A percentile compares a stretch with the other conserved stretches of the same genome.
These are phyloP conservation scores for Bauhinia variegata DNA, from an alignment of 306 rosid species.

Conservation along the genomic window DNA sequence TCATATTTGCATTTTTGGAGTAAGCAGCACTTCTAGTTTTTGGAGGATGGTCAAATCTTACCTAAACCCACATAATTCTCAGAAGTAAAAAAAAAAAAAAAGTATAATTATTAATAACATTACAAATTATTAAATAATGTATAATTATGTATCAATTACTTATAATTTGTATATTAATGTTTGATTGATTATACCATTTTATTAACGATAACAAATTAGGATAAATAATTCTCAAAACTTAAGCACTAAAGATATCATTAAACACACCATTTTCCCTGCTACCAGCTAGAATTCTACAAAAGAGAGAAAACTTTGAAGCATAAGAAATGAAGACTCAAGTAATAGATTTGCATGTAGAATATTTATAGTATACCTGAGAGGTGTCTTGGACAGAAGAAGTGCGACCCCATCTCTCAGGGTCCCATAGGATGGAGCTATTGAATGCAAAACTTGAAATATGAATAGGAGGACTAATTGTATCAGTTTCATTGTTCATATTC, in stretches of 20 bases:
- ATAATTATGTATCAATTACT: too few relatives aligned
- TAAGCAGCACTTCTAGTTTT: conserved; percentile 30
- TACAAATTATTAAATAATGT: too few relatives aligned
- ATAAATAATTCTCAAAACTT: too few relatives aligned
- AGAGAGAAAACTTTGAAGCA: too few relatives aligned
- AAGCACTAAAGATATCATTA: too few relatives aligned
- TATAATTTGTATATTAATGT: too few relatives aligned
- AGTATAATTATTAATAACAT: too few relatives aligned
- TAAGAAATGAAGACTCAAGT: background rate
- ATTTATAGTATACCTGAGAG: conserved; percentile 71
- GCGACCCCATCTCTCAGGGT: conserved; percentile 99
- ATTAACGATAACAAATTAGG: too few relatives aligned
- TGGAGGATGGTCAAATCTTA: conserved; percentile 61
- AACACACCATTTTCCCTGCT: too few relatives aligned
- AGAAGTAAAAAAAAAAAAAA: too few relatives aligned
- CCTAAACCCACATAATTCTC: conserved; percentile 33
- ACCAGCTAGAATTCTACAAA: too few relatives aligned
- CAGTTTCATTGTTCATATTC: conserved; percentile 65
- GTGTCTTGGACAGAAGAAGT: conserved; percentile 80
- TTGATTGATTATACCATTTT: too few relatives aligned
- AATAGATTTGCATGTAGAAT: background rate
- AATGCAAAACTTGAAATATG: conserved; percentile 89
- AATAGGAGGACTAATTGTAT: conserved; percentile 55
- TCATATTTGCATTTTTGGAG: conserved; percentile 29
- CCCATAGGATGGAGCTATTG: conserved; percentile 96